Evolutionary conservation across 2,329 filamentous ascomycete species (phyloP), one percentile per base, ranked within the genome.

Genomic region (Hypoxylon sp.): DNA sequence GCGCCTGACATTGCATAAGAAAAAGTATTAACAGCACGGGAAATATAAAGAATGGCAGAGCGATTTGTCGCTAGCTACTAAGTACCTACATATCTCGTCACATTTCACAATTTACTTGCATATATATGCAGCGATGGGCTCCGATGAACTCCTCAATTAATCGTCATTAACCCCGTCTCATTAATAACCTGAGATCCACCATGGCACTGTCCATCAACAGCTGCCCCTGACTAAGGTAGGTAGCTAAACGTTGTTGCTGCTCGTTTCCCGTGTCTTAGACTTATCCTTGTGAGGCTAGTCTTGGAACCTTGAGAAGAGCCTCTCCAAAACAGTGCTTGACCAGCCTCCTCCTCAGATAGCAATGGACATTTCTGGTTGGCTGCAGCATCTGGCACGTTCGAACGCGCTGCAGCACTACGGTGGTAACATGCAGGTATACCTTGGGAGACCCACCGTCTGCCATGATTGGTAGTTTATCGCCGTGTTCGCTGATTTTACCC

Each of bases 391-490:
- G 45, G 53, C 60, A 60, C 32, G 50, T 38, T 52, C 43, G 48
- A 61, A 36, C 41, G 28, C 36, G 21, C 43, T 60, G 60, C 63
- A 57, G 48, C 55, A 59, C 43, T 10, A 58, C 55, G 43, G 55
- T 62, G 23, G 50, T 30, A 55, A 13, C 55, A 53, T 52, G 38
- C 57, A 55, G 49, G 50, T 43, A 55, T 14, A 36, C 28, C 23
- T 41, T 38, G 13, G 10, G 52, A 43, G 32, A 21, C 43, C 48
- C 48, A 51, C 51, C 30, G 52, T 45, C 30, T 25, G 23, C 30
- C 11, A 56, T 57, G 60, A 66, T 70, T 68, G 68, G 68, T 32
- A 65, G 21, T 63, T 63, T 65, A 28, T 63, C 46, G 49, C 67
- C 58, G 60, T 53, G 19, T 41, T 63, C 60, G 61, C 53, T 60